These are phyloP conservation scores for Solanum piurae DNA, from an alignment of 257 asterid species.

Conservation along the genomic window DNA sequence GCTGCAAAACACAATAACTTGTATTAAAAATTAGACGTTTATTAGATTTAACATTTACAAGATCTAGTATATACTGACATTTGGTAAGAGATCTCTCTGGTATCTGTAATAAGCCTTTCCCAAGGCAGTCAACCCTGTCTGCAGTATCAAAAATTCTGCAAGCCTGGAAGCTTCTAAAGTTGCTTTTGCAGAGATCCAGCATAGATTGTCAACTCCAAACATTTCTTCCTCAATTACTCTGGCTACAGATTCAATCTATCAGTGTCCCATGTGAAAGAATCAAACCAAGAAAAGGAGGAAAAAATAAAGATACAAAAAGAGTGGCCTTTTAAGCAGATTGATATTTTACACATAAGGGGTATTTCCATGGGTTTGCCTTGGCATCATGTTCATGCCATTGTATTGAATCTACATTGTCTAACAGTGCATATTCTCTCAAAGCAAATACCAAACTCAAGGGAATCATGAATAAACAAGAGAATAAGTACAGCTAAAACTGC, in stretches of 20 bases:
- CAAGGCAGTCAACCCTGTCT: slow-evolving; percentile 94
- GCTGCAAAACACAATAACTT: slow-evolving; percentile 37
- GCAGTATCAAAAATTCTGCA: slow-evolving; percentile 74
- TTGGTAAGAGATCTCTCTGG: slow-evolving; percentile 80
- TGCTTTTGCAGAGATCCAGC: slow-evolving; percentile 94
- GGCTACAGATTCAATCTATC: slow-evolving; percentile 43
- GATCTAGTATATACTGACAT: slow-evolving; percentile 36
- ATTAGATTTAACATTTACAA: not conserved
- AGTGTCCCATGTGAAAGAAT: slow-evolving; percentile 6
- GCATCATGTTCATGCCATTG: not conserved
- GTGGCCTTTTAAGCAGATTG: not conserved
- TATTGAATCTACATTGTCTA: not conserved
- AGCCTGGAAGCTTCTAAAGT: slow-evolving; percentile 80
- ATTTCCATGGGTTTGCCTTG: not conserved
- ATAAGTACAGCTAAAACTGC: not conserved
- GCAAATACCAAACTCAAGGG: not conserved
- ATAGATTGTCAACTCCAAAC: slow-evolving; percentile 82
- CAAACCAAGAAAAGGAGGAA: not conserved
- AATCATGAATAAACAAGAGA: not conserved
- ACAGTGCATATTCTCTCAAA: not conserved
- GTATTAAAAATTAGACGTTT: not conserved
- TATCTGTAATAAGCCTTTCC: slow-evolving; percentile 85
- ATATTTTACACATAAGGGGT: not conserved
- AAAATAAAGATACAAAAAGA: not conserved
- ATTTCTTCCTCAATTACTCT: slow-evolving; percentile 96